Conservation (phyloP, 768 basidiomycete genomes). For the Tulasnella sp. region DNA sequence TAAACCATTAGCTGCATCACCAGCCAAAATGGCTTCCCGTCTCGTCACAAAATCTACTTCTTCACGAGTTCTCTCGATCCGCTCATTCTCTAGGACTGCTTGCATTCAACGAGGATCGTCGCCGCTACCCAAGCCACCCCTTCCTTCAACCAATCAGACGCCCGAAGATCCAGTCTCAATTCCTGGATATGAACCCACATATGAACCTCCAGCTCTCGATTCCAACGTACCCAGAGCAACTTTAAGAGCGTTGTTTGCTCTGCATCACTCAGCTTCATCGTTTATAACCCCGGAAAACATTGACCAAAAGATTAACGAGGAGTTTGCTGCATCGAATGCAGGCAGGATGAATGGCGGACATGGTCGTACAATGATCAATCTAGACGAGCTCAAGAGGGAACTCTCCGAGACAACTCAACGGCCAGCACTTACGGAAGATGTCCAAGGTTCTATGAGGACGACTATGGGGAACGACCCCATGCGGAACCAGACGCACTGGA, state of each 20-base stretch:
- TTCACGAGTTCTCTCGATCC: no score
- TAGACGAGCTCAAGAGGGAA: not conserved
- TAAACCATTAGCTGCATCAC: no score
- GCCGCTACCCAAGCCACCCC: no score
- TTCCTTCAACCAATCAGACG: no score
- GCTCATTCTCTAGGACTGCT: no score
- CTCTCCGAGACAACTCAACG: not conserved
- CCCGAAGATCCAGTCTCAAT: no score
- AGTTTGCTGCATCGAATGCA: conserved; percentile 11
- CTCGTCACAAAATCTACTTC: no score
- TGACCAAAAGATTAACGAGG: conserved; percentile 6
- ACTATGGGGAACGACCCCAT: not conserved
- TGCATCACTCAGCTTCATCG: conserved; percentile 8
- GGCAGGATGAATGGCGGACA: not conserved
- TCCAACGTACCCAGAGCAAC: conserved; percentile 15
- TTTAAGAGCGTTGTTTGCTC: conserved; percentile 7
- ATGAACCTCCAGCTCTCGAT: conserved; percentile 1
- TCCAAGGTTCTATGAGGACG: not conserved
- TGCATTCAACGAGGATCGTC: no score
- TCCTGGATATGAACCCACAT: no score
- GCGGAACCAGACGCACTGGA: not conserved
- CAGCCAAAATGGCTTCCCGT: no score
- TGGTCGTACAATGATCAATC: not conserved
- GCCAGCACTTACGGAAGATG: not conserved
- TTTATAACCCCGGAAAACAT: conserved; percentile 14